Evolutionary conservation across 352 stramenopile species (phyloP).

Genomic region (Globisporangium mamillatum): DNA sequence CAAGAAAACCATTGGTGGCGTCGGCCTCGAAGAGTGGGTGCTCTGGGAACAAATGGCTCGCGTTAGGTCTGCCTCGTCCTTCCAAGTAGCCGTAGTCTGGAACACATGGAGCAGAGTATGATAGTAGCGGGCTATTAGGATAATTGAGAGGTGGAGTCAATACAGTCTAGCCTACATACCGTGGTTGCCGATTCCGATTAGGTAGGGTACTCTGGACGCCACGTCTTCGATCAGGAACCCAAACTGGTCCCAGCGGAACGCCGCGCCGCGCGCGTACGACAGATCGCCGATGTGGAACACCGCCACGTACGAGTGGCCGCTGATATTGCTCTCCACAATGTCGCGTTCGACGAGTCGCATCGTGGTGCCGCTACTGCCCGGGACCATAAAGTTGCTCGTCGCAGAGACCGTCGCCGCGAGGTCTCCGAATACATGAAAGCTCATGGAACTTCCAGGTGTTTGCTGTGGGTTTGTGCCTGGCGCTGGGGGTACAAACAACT

Average conservation of each 20-base stretch:
- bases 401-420: constrained; percentile 26
- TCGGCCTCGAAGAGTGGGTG: constrained; percentile 34
- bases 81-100: constrained; percentile 48
- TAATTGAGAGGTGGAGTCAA: background rate
- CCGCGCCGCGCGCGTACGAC: constrained; percentile 62
- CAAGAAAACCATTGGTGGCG: constrained; percentile 41
- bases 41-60: constrained; percentile 27
- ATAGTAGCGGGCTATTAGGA: background rate
- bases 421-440: constrained; percentile 60
- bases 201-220: constrained; percentile 69
- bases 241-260: constrained; percentile 86
- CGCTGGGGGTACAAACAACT: constrained; percentile 17
- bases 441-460: constrained; percentile 14
- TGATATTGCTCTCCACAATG: constrained; percentile 6
- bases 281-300: constrained; percentile 87
- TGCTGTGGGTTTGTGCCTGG: constrained; percentile 1
- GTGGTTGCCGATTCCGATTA: constrained; percentile 66
- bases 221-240: constrained; percentile 77
- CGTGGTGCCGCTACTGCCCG: constrained; percentile 14
- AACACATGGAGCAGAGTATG: background rate
- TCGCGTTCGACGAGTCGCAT: constrained; percentile 18
- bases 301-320: constrained; percentile 48
- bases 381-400: constrained; percentile 16
- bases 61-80: constrained; percentile 13
- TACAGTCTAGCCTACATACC: constrained; percentile 8